These are phyloP conservation scores for Nemania sp. DNA, from an alignment of 2,329 filamentous ascomycete species.

Conservation along the genomic window DNA sequence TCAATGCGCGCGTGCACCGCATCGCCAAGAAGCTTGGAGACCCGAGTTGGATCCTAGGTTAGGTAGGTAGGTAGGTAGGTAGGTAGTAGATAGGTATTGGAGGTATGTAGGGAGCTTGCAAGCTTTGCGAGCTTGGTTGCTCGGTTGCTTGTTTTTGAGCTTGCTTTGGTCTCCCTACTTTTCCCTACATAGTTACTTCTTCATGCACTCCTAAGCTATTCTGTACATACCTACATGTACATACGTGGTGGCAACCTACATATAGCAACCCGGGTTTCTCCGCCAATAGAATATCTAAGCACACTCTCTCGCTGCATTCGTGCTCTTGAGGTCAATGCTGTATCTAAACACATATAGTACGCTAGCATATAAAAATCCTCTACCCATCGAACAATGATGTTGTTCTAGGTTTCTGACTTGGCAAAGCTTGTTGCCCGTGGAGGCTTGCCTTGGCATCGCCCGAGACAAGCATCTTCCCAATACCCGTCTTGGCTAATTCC, in stretches of 20 bases:
- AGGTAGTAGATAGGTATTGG: too few species aligned
- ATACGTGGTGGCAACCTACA: too few species aligned
- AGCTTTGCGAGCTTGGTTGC: not conserved
- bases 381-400: not conserved
- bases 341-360: too few species aligned
- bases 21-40: conserved; percentile 35
- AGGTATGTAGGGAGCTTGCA: too few species aligned
- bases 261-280: not conserved
- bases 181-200: not conserved
- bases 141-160: not conserved
- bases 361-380: too few species aligned
- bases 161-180: not conserved
- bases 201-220: too few species aligned
- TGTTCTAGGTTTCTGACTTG: conserved; percentile 45
- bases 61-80: not conserved
- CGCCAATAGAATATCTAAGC: not conserved
- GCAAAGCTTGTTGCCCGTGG: conserved; percentile 55
- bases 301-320: too few species aligned
- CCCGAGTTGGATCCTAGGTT: conserved; percentile 11
- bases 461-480: conserved; percentile 24
- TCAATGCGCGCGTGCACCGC: conserved; percentile 20
- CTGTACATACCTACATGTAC: not conserved
- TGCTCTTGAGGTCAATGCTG: too few species aligned
- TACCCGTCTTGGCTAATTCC: conserved; percentile 33
- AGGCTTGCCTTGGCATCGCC: conserved; percentile 42